Evolutionary conservation across 179 eudicot genomes (phyloP).

Genomic region (Silene vulgaris): DNA sequence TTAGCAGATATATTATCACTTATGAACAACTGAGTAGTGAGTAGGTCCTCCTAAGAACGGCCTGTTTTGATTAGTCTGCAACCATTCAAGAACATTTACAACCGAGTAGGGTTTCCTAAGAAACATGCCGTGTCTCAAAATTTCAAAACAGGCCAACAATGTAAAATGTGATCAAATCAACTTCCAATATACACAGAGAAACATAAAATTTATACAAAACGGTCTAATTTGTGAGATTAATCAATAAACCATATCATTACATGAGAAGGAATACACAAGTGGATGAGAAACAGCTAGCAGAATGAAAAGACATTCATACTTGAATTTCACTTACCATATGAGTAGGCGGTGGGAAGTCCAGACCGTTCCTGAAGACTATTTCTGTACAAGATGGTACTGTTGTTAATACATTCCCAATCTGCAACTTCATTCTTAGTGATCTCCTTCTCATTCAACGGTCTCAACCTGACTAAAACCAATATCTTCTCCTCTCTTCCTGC

Average conservation of each 20-base stretch:
- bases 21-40: too few relatives aligned
- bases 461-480: constrained; percentile 77
- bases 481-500: constrained; percentile 71
- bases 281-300: not conserved
- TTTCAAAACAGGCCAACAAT: not conserved
- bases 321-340: constrained; percentile 55
- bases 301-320: not conserved
- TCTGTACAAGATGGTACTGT: constrained; percentile 67
- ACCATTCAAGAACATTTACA: not conserved
- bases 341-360: constrained; percentile 75
- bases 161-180: not conserved
- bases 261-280: too few relatives aligned
- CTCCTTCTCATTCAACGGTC: constrained; percentile 95
- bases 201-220: too few relatives aligned
- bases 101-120: too few relatives aligned
- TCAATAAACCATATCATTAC: too few relatives aligned
- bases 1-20: not conserved
- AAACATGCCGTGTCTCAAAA: too few relatives aligned
- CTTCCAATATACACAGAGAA: too few relatives aligned
- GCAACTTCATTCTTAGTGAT: constrained; percentile 61
- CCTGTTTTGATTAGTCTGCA: not conserved
- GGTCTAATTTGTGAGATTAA: too few relatives aligned
- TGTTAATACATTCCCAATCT: constrained; percentile 97
- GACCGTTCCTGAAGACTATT: constrained; percentile 96
- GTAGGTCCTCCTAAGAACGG: too few relatives aligned